These are phyloP conservation scores for Gaeumannomyces tritici DNA, from an alignment of 2,329 filamentous ascomycete genomes.

Conservation along the genomic window DNA sequence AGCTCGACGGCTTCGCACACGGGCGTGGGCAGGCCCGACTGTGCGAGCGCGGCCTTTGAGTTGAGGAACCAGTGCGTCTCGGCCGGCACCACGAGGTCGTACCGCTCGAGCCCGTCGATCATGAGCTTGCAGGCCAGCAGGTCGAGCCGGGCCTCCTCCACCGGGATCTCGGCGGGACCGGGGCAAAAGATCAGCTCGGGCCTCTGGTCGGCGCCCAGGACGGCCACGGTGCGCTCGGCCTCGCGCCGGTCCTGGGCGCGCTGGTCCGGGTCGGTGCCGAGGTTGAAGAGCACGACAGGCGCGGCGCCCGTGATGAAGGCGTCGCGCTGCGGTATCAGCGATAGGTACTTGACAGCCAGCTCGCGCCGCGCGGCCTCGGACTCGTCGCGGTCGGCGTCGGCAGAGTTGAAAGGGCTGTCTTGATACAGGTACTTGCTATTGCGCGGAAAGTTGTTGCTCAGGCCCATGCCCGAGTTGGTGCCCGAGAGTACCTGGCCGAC, in stretches of 20 bases:
- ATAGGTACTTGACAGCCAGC: slow-evolving; percentile 23
- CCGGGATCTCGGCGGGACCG: slow-evolving; percentile 16
- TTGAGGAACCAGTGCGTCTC: slow-evolving; percentile 25
- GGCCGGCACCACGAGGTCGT: slow-evolving; percentile 16
- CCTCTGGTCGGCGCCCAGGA: slow-evolving; percentile 16
- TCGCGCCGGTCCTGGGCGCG: slow-evolving; percentile 19
- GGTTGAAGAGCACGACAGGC: slow-evolving; percentile 20
- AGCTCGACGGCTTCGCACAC: slow-evolving; percentile 15
- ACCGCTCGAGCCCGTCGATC: slow-evolving; percentile 19
- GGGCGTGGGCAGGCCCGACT: slow-evolving; percentile 23
- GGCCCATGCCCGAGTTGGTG: slow-evolving; percentile 15
- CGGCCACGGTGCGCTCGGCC: slow-evolving; percentile 18
- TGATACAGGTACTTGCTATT: slow-evolving; percentile 27
- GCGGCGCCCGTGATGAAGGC: slow-evolving; percentile 20
- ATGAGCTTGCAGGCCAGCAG: slow-evolving; percentile 18
- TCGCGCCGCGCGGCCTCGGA: slow-evolving; percentile 9
- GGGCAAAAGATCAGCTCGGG: slow-evolving; percentile 23
- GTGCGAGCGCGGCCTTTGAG: slow-evolving; percentile 22
- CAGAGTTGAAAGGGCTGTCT: slow-evolving; percentile 20
- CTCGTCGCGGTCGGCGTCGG: slow-evolving; percentile 8
- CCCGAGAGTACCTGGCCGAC: slow-evolving; percentile 21
- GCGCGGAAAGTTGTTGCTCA: slow-evolving; percentile 18
- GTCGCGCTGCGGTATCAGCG: slow-evolving; percentile 24
- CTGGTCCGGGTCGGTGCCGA: slow-evolving; percentile 11
- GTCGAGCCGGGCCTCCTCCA: slow-evolving; percentile 17